These are phyloP conservation scores for Lentinus tigrinus DNA, from an alignment of 768 basidiomycete species.

Conservation along the genomic window DNA sequence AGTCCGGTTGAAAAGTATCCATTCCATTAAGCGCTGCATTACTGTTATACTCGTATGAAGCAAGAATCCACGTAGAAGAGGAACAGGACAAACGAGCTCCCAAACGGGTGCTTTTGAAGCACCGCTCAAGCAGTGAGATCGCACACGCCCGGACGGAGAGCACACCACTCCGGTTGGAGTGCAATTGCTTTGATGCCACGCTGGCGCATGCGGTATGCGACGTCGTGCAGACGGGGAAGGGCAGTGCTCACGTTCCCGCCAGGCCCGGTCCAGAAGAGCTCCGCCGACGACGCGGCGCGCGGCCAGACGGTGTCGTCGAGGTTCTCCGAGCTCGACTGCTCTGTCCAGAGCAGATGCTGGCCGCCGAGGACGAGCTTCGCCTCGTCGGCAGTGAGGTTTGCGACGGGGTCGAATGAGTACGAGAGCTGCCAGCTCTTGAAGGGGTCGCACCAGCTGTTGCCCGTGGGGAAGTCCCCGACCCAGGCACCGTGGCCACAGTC, in stretches of 20 bases:
- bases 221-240: constrained; percentile 65
- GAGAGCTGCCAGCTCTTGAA: constrained; percentile 79
- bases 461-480: constrained; percentile 52
- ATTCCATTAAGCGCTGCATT: too few relatives aligned
- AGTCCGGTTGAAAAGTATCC: too few relatives aligned
- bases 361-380: constrained; percentile 66
- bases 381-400: constrained; percentile 49
- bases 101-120: neutral
- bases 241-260: constrained; percentile 36
- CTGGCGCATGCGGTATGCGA: constrained; percentile 60
- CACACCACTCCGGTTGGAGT: constrained; percentile 75
- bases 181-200: constrained; percentile 60
- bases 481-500: constrained; percentile 77
- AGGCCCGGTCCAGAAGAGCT: constrained; percentile 75
- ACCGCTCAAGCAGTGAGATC: constrained; percentile 36
- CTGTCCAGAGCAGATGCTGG: constrained; percentile 74
- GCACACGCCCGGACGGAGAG: constrained; percentile 57
- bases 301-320: constrained; percentile 74
- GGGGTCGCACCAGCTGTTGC: constrained; percentile 73
- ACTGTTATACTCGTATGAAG: too few relatives aligned
- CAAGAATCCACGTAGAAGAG: neutral
- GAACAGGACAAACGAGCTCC: neutral
- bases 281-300: constrained; percentile 69
- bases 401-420: constrained; percentile 72
- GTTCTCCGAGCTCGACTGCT: constrained; percentile 67